Evolutionary conservation across 1,139 yeast species (phyloP), one percentile per base, ranked within the genome.

Genomic region (Blastobotrys buckinghamii): DNA sequence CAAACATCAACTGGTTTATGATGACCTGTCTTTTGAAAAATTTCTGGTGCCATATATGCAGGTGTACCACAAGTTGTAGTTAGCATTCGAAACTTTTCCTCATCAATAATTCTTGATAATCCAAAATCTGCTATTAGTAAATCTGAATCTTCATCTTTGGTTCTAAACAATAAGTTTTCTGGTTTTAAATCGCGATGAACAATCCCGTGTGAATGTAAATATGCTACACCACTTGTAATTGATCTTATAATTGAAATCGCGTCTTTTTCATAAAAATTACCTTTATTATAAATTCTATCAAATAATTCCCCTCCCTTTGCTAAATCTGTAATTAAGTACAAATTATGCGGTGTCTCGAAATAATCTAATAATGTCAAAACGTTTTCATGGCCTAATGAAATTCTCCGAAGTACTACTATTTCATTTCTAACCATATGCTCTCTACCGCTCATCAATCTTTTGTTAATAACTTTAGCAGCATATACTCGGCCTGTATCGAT

Each of bases 151-250:
- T 65, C 69, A 42, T 65, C 71, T 20, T 65, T 58, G 6, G 72
- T 66, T 32, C 66, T 63, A 53, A 90, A 73, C 50, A 92, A 70
- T 47, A 92, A 78, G 60, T 92, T 92, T 63, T 92, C 98, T 0
- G 97, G 97, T 66, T 92, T 92, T 55, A 92, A 73, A 66, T 92
- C 98, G 47, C 97, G 76, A 66, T 92, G 98, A 13, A 88, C 94
- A 49, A 90, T 79, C 42, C 88, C 86, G 56, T 83, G 79, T 10
- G 75, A 71, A 64, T 90, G 97, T 56, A 90, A 73, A 59, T 86
- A 86, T 36, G 75, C 74, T 39, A 90, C 74, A 2, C 75, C 76
- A 2, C 66, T 71, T 2, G 71, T 68, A 37, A 77, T 65, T 49
- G 77, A 77, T 50, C 71, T 70, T 55, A 78, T 71, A 36, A 78